Percentiles rank a stretch among this genome's conserved stretches.
Evolutionary conservation across 2,329 filamentous ascomycete genomes (phyloP).

Genomic region (Keithomyces neogunnii): DNA sequence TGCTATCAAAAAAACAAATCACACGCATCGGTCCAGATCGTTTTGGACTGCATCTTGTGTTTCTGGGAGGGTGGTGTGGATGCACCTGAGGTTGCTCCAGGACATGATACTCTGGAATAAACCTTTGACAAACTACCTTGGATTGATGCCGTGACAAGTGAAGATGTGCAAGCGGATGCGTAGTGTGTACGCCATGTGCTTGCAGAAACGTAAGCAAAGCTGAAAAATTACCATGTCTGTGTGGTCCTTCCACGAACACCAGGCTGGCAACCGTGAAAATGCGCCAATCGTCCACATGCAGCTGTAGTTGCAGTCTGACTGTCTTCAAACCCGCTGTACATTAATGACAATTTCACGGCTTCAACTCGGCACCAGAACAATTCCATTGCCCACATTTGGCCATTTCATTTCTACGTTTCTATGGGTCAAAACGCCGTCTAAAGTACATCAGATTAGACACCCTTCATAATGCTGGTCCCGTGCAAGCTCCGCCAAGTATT

Average conservation of each 20-base stretch:
- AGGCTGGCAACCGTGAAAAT: too few species aligned
- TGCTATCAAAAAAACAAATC: not conserved
- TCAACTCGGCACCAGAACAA: not conserved
- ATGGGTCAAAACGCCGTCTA: conserved; percentile 29
- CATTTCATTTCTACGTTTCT: conserved; percentile 30
- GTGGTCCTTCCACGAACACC: too few species aligned
- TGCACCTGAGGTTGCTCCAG: not conserved
- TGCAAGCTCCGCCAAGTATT: conserved; percentile 13
- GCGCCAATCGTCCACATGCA: too few species aligned
- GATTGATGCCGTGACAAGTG: too few species aligned
- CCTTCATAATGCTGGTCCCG: conserved; percentile 25
- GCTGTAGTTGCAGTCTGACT: too few species aligned
- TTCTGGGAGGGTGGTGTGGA: not conserved
- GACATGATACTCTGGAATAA: not conserved
- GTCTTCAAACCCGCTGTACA: not conserved
- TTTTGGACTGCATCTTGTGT: not conserved
- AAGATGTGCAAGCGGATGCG: too few species aligned
- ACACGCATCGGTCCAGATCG: not conserved
- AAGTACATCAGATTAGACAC: conserved; percentile 31
- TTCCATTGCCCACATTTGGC: not conserved
- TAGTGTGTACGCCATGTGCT: too few species aligned
- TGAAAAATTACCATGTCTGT: too few species aligned
- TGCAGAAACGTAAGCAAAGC: too few species aligned
- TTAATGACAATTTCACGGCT: not conserved
- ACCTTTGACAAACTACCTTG: not conserved